Conservation (phyloP, 768 basidiomycete genomes). For the Neoboletus magnificus region DNA sequence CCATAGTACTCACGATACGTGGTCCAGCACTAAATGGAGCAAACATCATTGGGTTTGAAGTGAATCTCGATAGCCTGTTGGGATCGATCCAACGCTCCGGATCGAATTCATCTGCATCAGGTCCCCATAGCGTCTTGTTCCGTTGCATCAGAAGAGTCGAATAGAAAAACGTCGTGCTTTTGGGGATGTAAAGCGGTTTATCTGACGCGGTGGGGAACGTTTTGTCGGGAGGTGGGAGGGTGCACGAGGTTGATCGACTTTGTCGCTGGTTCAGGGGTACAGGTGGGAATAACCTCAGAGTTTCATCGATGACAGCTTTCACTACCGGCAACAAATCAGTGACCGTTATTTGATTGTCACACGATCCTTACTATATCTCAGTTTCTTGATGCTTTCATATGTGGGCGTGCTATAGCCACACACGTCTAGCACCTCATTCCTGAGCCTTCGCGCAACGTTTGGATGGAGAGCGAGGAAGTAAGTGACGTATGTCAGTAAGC, state of each 20-base stretch:
- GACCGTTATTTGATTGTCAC: background rate
- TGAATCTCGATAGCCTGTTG: slow-evolving; percentile 45
- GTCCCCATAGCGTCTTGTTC: slow-evolving; percentile 66
- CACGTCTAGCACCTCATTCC: slow-evolving; percentile 56
- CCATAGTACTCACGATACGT: slow-evolving; percentile 38
- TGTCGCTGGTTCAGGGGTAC: slow-evolving; percentile 72
- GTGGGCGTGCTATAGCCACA: slow-evolving; percentile 53
- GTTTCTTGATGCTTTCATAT: slow-evolving; percentile 51
- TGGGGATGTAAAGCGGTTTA: slow-evolving; percentile 57
- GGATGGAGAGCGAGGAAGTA: slow-evolving; percentile 71
- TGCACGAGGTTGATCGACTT: slow-evolving; percentile 45
- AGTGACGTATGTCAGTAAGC: slow-evolving; percentile 62
- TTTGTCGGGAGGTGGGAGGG: slow-evolving; percentile 50
- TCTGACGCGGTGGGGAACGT: slow-evolving; percentile 39
- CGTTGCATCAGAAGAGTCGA: slow-evolving; percentile 64
- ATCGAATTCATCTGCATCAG: slow-evolving; percentile 72
- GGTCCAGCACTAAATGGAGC: slow-evolving; percentile 75
- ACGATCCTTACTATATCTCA: slow-evolving; percentile 59
- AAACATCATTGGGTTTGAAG: slow-evolving; percentile 64
- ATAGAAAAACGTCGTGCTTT: slow-evolving; percentile 53
- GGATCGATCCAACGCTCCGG: slow-evolving; percentile 76
- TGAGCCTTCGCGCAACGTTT: slow-evolving; percentile 48
- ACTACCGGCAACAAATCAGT: slow-evolving; percentile 37
- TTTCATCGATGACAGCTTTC: slow-evolving; percentile 77
- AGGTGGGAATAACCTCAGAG: slow-evolving; percentile 73